Percentiles rank a stretch among this genome's conserved stretches.
These are phyloP conservation scores for Chenopodium album DNA, from an alignment of 148 eudicot genomes.

Conservation along the genomic window DNA sequence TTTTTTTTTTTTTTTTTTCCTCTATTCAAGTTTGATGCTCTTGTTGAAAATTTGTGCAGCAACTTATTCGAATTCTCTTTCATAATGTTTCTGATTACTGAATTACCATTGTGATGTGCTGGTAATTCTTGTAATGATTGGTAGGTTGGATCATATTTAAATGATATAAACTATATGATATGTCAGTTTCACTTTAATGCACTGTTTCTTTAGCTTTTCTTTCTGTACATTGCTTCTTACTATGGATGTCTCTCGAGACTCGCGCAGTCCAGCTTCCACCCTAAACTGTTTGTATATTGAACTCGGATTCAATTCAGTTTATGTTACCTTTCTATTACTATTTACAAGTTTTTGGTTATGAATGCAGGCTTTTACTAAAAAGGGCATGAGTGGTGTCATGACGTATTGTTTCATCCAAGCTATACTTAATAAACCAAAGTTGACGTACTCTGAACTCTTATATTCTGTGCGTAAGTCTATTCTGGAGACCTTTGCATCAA, in stretches of 20 bases:
- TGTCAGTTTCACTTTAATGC: neutral
- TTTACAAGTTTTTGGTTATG: neutral
- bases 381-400: slow-evolving; percentile 50
- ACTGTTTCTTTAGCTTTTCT: neutral
- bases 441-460: slow-evolving; percentile 42
- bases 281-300: neutral
- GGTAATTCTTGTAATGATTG: neutral
- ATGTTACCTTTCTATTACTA: neutral
- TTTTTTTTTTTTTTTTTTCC: too few species aligned
- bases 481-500: slow-evolving; percentile 31
- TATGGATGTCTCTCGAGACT: neutral
- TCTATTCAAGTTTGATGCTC: neutral
- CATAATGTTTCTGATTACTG: neutral
- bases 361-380: slow-evolving; percentile 48
- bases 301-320: neutral
- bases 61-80: neutral
- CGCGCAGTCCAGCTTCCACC: neutral
- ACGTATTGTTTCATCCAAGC: slow-evolving; percentile 44
- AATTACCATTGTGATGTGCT: neutral
- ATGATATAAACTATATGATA: neutral
- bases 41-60: neutral
- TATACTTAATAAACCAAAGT: slow-evolving; percentile 22
- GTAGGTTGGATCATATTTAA: neutral
- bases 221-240: neutral
- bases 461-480: slow-evolving; percentile 34